phyloP scores from a whole-genome alignment of 2,329 filamentous ascomycete genomes.

The Rhynchosporium secalis region DNA sequence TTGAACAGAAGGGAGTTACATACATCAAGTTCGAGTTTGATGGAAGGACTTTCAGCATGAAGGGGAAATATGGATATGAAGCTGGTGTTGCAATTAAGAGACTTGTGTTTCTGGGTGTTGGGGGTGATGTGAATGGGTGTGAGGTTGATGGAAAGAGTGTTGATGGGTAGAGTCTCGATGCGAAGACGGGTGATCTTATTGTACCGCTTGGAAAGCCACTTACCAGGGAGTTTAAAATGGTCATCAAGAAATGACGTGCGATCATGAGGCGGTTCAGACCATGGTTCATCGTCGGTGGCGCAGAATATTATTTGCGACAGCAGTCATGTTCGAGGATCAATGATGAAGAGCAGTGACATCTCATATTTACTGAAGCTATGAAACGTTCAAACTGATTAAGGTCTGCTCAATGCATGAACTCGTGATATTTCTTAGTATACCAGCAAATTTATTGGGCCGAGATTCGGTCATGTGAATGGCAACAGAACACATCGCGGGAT shows the following conservation, averaged over 20 bases:
- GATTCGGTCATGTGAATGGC: too few species aligned
- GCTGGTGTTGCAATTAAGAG: slow-evolving; percentile 46
- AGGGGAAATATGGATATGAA: slow-evolving; percentile 56
- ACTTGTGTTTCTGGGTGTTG: slow-evolving; percentile 51
- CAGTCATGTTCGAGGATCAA: neutral
- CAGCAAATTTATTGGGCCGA: too few species aligned
- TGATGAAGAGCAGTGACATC: too few species aligned
- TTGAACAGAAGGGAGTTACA: slow-evolving; percentile 58
- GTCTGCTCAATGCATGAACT: too few species aligned
- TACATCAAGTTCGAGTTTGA: slow-evolving; percentile 61
- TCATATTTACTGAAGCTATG: too few species aligned
- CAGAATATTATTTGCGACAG: neutral
- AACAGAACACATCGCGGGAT: too few species aligned
- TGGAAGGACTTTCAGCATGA: slow-evolving; percentile 51
- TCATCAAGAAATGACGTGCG: slow-evolving; percentile 1
- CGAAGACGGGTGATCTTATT: slow-evolving; percentile 17
- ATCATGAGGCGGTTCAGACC: neutral
- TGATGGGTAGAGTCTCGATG: slow-evolving; percentile 11
- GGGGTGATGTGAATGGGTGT: slow-evolving; percentile 19
- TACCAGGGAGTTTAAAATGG: slow-evolving; percentile 23
- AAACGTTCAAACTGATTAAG: too few species aligned
- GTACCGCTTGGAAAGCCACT: slow-evolving; percentile 24
- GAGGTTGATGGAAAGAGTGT: slow-evolving; percentile 18
- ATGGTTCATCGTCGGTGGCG: neutral
- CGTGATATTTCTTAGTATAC: too few species aligned